These are phyloP conservation scores for Stropharia rugosoannulata DNA, from an alignment of 768 basidiomycete genomes.

Conservation along the genomic window DNA sequence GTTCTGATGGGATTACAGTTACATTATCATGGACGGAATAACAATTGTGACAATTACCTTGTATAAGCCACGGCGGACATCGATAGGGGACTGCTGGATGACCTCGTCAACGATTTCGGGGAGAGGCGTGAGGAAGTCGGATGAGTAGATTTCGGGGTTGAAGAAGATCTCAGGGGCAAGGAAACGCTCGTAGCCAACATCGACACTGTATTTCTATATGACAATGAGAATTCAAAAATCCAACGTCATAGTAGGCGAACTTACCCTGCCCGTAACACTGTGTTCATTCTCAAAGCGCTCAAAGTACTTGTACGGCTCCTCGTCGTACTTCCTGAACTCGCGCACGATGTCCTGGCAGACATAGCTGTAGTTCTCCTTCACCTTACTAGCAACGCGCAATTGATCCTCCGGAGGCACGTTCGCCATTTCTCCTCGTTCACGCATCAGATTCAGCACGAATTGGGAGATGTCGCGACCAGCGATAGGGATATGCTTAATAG, in stretches of 20 bases:
- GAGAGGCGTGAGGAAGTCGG: conserved; percentile 95
- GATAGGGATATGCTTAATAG: conserved; percentile 98
- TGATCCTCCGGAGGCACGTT: conserved; percentile 96
- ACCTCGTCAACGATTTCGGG: conserved; percentile 96
- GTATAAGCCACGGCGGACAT: conserved; percentile 94
- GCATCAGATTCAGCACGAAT: conserved; percentile 93
- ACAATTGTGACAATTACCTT: conserved; percentile 53
- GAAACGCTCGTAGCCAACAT: conserved; percentile 98
- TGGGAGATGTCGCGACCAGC: conserved; percentile 97
- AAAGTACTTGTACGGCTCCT: conserved; percentile 94
- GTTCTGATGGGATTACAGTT: conserved; percentile 51
- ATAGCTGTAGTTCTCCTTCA: conserved; percentile 98
- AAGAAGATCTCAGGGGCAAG: conserved; percentile 99
- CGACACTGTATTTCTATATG: conserved; percentile 83
- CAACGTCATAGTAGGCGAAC: conserved; percentile 18
- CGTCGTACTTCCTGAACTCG: conserved; percentile 98
- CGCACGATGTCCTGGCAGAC: conserved; percentile 99
- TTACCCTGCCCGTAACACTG: conserved; percentile 86
- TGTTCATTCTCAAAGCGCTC: conserved; percentile 93
- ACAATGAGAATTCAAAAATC: neutral
- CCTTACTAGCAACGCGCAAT: conserved; percentile 83
- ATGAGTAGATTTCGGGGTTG: conserved; percentile 98
- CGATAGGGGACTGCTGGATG: conserved; percentile 94
- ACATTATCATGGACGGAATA: neutral
- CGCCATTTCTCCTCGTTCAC: conserved; percentile 91